These are phyloP conservation scores for Suillus decipiens DNA, from an alignment of 768 basidiomycete genomes.

Conservation along the genomic window DNA sequence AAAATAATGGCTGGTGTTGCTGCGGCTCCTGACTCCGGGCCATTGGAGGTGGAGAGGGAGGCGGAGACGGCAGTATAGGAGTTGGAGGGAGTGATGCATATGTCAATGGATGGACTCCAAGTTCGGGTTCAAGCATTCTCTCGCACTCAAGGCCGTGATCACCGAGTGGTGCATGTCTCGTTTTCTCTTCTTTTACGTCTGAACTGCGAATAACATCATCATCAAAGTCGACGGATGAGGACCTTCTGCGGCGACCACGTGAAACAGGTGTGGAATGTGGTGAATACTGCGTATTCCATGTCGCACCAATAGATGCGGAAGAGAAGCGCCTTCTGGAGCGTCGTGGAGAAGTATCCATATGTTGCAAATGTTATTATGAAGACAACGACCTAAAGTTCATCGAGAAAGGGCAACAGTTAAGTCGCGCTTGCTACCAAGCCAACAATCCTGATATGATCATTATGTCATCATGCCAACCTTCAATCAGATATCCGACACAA, in stretches of 20 bases:
- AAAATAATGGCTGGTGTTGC: conserved; percentile 56
- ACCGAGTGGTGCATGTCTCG: neutral
- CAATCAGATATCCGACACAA: neutral
- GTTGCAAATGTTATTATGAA: neutral
- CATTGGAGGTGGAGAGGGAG: conserved; percentile 28
- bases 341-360: conserved; percentile 36
- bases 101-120: conserved; percentile 41
- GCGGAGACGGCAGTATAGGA: conserved; percentile 57
- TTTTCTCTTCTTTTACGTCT: conserved; percentile 3
- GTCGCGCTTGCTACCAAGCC: too few species aligned
- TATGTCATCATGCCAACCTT: neutral
- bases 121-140: conserved; percentile 13
- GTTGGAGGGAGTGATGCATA: conserved; percentile 79
- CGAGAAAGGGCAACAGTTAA: too few species aligned
- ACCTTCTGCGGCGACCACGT: conserved; percentile 19
- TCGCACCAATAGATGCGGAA: conserved; percentile 25
- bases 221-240: conserved; percentile 16
- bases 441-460: neutral
- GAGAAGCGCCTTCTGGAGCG: conserved; percentile 36
- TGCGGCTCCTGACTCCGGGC: conserved; percentile 16
- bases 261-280: conserved; percentile 16
- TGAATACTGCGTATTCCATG: conserved; percentile 24
- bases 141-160: conserved; percentile 13
- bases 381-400: neutral
- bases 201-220: conserved; percentile 1